Conservation (phyloP, 1,284 basidiomycete species). For the Singerocomus rubriflavus region DNA sequence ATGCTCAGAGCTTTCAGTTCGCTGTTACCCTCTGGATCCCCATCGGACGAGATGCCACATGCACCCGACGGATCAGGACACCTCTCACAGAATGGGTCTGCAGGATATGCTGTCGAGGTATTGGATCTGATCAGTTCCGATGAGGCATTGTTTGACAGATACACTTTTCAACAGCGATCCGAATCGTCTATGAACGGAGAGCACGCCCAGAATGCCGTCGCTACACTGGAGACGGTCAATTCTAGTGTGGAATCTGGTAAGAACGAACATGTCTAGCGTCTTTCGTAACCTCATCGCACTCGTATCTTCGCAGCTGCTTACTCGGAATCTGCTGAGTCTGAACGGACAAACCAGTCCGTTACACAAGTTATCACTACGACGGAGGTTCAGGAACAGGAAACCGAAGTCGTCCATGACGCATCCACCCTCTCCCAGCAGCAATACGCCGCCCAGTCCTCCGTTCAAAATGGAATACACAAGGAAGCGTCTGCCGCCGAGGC, state of each 20-base stretch:
- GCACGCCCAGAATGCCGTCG: background rate
- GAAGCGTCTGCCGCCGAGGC: too few relatives aligned
- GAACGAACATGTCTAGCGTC: background rate
- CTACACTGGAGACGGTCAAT: background rate
- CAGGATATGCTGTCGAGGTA: too few relatives aligned
- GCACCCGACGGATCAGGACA: too few relatives aligned
- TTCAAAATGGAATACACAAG: background rate
- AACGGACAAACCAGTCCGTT: background rate
- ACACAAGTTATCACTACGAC: background rate
- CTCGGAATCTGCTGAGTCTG: background rate
- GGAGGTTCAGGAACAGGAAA: background rate
- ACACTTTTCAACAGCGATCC: background rate
- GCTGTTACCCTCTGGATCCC: too few relatives aligned
- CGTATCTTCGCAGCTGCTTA: background rate
- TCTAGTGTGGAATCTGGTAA: background rate
- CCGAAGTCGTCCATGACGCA: background rate
- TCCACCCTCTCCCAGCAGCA: too few relatives aligned
- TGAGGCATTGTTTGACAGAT: background rate
- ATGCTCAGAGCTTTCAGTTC: too few relatives aligned
- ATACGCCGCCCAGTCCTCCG: too few relatives aligned
- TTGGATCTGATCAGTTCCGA: background rate
- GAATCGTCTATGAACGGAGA: background rate
- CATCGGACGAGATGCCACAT: too few relatives aligned
- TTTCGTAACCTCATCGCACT: background rate
- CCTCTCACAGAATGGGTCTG: too few relatives aligned